Evolutionary conservation across 2,329 filamentous ascomycete species (phyloP), one percentile per base, ranked within the genome.

Genomic region (Harringtonia lauricola): DNA sequence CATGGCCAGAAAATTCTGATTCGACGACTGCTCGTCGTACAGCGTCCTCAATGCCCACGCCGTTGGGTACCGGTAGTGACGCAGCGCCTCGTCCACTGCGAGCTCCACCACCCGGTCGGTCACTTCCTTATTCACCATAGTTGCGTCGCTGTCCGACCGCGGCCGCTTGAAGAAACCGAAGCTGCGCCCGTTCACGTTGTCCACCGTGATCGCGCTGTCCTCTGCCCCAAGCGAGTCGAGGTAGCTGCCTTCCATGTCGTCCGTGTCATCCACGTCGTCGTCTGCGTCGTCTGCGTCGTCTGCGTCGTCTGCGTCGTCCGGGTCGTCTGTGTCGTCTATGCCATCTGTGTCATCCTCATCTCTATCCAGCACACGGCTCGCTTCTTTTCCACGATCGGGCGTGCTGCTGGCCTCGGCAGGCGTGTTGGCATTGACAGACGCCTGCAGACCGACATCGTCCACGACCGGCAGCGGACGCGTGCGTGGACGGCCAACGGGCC

Each of bases 31-130:
- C 54, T 80, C 74, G 50, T 81, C 74, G 57, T 77, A 81, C 47
- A 80, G 64, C 14, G 67, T 70, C 42, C 75, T 67, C 47, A 81
- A 63, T 35, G 77, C 76, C 64, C 70, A 81, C 2, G 77, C 78
- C 9, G 76, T 81, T 43, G 75, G 73, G 55, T 76, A 80, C 46
- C 74, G 72, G 48, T 66, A 65, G 54, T 73, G 67, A 47, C 66
- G 62, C 39, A 81, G 58, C 6, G 76, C 76, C 53, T 77, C 68
- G 10, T 76, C 68, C 26, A 80, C 72, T n/a, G 75, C 74, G 28
- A 60, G 54, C 55, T 77, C 71, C 33, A 81, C 64, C 24, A 77
- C 69, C 53, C 63, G 69, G 52, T 72, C 72, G 22, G 66, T 64
- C 29, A 67, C 56, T 33, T 69, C 67, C 48, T 64, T 67, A 49